phyloP scores from a whole-genome alignment of 495 filamentous ascomycete genomes.

The Barbatosphaeria neglecta region DNA sequence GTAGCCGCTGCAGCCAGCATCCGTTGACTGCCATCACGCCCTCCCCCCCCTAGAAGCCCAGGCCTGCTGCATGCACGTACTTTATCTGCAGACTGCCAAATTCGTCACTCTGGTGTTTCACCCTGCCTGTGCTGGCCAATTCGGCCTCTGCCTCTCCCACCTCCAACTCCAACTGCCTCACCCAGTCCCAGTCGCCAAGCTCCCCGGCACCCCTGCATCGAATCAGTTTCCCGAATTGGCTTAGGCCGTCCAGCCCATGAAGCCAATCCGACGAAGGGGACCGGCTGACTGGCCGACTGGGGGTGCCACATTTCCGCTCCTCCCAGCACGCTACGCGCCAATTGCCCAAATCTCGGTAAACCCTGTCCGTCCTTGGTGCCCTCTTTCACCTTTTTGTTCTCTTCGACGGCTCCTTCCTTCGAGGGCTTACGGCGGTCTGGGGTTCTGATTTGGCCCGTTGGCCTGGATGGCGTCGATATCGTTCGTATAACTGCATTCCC shows the following conservation, averaged over 20 bases:
- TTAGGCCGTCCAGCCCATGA: neutral
- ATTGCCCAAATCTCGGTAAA: neutral
- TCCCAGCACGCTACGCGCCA: neutral
- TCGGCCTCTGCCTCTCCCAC: neutral
- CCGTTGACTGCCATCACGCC: no score
- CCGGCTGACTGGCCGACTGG: neutral
- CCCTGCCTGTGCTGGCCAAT: no score
- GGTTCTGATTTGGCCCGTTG: neutral
- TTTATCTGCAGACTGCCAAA: neutral
- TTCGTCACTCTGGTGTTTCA: neutral
- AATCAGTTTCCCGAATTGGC: neutral
- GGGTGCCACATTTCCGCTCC: neutral
- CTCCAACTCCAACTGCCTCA: neutral
- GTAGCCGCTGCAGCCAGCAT: no score
- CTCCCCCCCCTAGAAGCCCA: no score
- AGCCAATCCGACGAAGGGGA: conserved; percentile 1
- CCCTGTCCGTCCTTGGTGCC: neutral
- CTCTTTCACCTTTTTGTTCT: neutral
- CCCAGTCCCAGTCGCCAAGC: neutral
- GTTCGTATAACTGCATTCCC: no score
- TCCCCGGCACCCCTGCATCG: neutral
- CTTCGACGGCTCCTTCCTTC: neutral
- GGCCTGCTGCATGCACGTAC: no score
- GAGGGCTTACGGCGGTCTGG: neutral
- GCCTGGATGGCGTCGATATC: neutral